Evolutionary conservation across 768 basidiomycete species (phyloP).

Genomic region (Lentinula guzmanii): DNA sequence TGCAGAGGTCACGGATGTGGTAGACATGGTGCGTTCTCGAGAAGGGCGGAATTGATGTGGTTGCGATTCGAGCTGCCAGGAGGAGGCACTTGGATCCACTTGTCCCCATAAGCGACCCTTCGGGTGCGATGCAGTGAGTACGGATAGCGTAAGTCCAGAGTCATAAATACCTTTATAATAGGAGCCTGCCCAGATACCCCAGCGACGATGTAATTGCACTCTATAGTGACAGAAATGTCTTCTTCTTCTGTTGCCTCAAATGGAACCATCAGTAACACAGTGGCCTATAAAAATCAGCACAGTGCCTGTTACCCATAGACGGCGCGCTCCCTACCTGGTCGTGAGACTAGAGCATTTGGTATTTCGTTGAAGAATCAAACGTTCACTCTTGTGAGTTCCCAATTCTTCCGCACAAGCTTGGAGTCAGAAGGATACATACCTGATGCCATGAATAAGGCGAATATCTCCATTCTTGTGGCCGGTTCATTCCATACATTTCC

Average conservation of each 20-base stretch:
- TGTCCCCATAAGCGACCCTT: constrained; percentile 72
- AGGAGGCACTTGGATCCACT: constrained; percentile 58
- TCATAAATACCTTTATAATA: constrained; percentile 57
- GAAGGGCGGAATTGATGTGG: constrained; percentile 50
- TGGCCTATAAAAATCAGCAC: constrained; percentile 45
- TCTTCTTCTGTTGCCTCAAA: constrained; percentile 67
- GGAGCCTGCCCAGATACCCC: constrained; percentile 67
- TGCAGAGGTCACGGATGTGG: constrained; percentile 61
- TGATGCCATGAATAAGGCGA: constrained; percentile 77
- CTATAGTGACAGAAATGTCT: constrained; percentile 67
- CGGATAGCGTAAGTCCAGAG: background rate
- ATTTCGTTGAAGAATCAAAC: background rate
- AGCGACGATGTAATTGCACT: constrained; percentile 65
- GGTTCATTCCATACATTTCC: background rate
- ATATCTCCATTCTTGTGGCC: constrained; percentile 6
- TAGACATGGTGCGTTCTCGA: constrained; percentile 73
- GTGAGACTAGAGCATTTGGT: constrained; percentile 54
- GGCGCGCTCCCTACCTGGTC: constrained; percentile 56
- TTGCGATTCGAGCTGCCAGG: constrained; percentile 69
- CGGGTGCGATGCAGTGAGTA: background rate
- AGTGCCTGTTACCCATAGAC: constrained; percentile 10
- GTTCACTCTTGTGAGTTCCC: constrained; percentile 11
- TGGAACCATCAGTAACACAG: constrained; percentile 69
- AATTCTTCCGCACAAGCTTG: background rate
- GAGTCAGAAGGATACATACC: constrained; percentile 30